A percentile compares a stretch with the other conserved stretches of the same genome.
Evolutionary conservation across 805 yeast species (phyloP).

Genomic region (Candida ovalis): DNA sequence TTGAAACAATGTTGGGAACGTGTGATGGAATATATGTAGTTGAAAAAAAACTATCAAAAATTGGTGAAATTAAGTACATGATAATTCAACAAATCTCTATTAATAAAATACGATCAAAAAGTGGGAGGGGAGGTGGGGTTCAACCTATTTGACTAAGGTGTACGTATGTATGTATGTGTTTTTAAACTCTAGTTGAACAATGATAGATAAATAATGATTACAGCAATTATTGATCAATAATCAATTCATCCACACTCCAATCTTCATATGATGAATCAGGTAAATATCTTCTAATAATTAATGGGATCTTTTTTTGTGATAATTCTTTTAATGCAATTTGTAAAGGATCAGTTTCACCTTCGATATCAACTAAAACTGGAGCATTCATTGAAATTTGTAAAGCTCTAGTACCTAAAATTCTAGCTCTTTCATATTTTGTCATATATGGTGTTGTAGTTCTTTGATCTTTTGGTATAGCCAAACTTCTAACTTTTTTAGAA

Average conservation of each 20-base stretch:
- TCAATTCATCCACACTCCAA: constrained; percentile 98
- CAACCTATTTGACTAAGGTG: too few species aligned
- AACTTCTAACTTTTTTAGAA: constrained; percentile 20
- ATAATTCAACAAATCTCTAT: too few species aligned
- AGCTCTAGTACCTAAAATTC: constrained; percentile 96
- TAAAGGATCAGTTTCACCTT: constrained; percentile 98
- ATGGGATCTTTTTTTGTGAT: constrained; percentile 90
- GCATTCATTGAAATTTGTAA: constrained; percentile 97
- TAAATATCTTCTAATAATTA: constrained; percentile 90
- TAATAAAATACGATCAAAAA: too few species aligned
- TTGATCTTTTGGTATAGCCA: constrained; percentile 84
- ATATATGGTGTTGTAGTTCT: constrained; percentile 97
- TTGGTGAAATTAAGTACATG: too few species aligned
- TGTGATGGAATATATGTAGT: neutral
- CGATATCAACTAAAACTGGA: constrained; percentile 95
- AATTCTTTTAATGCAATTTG: constrained; percentile 97
- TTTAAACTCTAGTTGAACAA: neutral
- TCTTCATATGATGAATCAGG: constrained; percentile 98
- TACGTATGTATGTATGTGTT: too few species aligned
- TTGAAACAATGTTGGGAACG: neutral
- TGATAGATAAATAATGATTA: neutral
- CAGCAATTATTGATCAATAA: constrained; percentile 54
- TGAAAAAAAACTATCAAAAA: too few species aligned
- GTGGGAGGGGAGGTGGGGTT: too few species aligned
- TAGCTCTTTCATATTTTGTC: constrained; percentile 98